These are phyloP conservation scores for Podospora bellae-mahoneyi DNA, from an alignment of 495 filamentous ascomycete genomes.

Conservation along the genomic window DNA sequence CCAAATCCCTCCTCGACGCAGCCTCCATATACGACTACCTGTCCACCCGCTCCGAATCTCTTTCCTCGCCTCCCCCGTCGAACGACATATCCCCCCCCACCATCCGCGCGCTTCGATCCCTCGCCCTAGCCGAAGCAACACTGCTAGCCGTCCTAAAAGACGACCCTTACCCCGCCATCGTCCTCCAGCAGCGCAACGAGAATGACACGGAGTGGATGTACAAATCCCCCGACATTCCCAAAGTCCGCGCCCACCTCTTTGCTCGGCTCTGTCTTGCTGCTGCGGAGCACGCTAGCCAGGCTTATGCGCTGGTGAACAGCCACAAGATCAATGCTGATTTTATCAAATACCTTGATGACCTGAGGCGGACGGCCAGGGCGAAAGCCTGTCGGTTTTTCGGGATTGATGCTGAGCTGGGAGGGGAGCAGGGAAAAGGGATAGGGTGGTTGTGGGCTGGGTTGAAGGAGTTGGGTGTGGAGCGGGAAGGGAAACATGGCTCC, in stretches of 20 bases:
- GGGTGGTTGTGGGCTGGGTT: constrained; percentile 76
- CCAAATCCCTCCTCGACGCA: constrained; percentile 71
- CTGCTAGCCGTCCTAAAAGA: constrained; percentile 87
- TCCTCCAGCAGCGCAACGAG: constrained; percentile 70
- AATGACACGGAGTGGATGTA: constrained; percentile 92
- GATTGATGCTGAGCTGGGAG: constrained; percentile 79
- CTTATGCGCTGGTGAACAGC: constrained; percentile 45
- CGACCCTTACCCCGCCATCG: constrained; percentile 80
- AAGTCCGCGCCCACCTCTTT: constrained; percentile 82
- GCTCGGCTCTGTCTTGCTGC: constrained; percentile 81
- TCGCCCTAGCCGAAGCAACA: constrained; percentile 84
- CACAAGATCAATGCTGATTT: constrained; percentile 61
- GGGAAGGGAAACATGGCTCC: constrained; percentile 25
- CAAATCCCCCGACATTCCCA: constrained; percentile 76
- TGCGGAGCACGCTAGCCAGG: constrained; percentile 62
- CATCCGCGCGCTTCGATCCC: constrained; percentile 65
- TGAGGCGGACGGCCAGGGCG: constrained; percentile 68
- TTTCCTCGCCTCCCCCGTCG: constrained; percentile 14
- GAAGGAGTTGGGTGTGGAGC: constrained; percentile 61
- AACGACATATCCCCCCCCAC: constrained; percentile 61
- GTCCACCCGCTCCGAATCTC: constrained; percentile 42
- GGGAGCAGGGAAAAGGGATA: constrained; percentile 75
- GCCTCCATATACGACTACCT: constrained; percentile 74
- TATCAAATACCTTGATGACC: constrained; percentile 65
- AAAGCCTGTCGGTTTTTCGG: constrained; percentile 87